Evolutionary conservation across 495 filamentous ascomycete genomes (phyloP).

Genomic region (Penicillium arizonense): DNA sequence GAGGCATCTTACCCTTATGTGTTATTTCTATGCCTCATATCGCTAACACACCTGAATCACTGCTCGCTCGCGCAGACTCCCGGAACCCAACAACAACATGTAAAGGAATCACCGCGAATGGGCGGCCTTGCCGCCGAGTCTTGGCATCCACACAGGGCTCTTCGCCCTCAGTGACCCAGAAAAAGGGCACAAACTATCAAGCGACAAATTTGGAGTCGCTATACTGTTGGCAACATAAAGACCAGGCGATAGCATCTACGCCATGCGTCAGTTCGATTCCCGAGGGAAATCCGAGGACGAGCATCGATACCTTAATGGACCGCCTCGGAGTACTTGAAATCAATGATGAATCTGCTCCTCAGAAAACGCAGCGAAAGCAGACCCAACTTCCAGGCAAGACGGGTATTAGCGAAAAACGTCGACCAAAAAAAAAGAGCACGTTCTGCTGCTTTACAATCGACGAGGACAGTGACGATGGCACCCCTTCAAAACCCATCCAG

Average conservation of each 20-base stretch:
- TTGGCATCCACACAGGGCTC: constrained; percentile 48
- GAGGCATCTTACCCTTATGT: constrained; percentile 24
- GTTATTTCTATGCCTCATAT: constrained; percentile 66
- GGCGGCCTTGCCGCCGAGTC: constrained; percentile 73
- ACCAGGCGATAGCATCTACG: constrained; percentile 50
- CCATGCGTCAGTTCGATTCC: constrained; percentile 16
- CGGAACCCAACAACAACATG: constrained; percentile 84
- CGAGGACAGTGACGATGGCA: constrained; percentile 17
- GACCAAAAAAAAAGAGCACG: constrained; percentile 12
- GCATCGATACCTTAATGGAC: constrained; percentile 80
- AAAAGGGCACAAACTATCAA: constrained; percentile 38
- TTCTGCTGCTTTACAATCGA: constrained; percentile 41
- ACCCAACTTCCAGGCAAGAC: constrained; percentile 9
- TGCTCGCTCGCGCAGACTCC: constrained; percentile 74
- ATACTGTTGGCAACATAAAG: constrained; percentile 95
- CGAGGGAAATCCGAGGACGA: constrained; percentile 57
- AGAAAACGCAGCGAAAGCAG: constrained; percentile 9
- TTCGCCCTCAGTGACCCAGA: constrained; percentile 28
- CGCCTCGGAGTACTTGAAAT: constrained; percentile 71
- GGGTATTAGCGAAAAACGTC: constrained; percentile 21
- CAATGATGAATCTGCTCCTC: constrained; percentile 27
- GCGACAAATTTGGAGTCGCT: constrained; percentile 46
- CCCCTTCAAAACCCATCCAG: constrained; percentile 13
- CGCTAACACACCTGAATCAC: constrained; percentile 79
- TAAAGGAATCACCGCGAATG: constrained; percentile 74